Percentiles rank a stretch among this genome's conserved stretches.
phyloP scores from a whole-genome alignment of 495 filamentous ascomycete species.

The Chaetomium cochliodes region DNA sequence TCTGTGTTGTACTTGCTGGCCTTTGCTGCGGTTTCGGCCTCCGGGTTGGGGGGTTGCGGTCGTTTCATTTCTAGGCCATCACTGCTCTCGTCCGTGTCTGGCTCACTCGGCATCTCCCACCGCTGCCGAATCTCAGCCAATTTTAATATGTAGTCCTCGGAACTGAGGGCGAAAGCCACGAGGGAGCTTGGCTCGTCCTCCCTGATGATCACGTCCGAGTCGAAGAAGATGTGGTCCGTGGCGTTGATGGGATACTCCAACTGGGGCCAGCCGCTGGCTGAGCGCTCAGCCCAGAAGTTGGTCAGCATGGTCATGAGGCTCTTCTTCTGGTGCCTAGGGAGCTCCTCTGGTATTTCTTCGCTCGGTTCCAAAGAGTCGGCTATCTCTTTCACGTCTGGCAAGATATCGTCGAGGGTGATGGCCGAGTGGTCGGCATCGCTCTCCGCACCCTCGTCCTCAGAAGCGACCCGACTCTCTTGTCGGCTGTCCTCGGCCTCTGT shows the following conservation, averaged over 20 bases:
- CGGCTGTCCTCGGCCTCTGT: conserved; percentile 52
- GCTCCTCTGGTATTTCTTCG: conserved; percentile 64
- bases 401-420: conserved; percentile 58
- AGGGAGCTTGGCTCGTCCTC: conserved; percentile 97
- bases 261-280: conserved; percentile 91
- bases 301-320: conserved; percentile 92
- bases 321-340: conserved; percentile 86
- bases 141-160: conserved; percentile 79
- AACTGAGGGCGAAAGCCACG: conserved; percentile 87
- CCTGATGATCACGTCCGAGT: conserved; percentile 95
- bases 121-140: conserved; percentile 66
- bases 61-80: conserved; percentile 35
- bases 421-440: conserved; percentile 66
- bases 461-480: conserved; percentile 54
- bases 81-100: conserved; percentile 34
- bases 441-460: conserved; percentile 67
- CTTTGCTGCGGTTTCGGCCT: conserved; percentile 34
- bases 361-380: conserved; percentile 65
- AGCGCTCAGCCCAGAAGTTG: conserved; percentile 97
- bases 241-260: conserved; percentile 89
- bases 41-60: conserved; percentile 18
- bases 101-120: conserved; percentile 40
- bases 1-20: conserved; percentile 36
- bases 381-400: conserved; percentile 50
- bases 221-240: conserved; percentile 91